Evolutionary conservation across 2,329 filamentous ascomycete genomes (phyloP).

Genomic region (Aspergillus jensenii): DNA sequence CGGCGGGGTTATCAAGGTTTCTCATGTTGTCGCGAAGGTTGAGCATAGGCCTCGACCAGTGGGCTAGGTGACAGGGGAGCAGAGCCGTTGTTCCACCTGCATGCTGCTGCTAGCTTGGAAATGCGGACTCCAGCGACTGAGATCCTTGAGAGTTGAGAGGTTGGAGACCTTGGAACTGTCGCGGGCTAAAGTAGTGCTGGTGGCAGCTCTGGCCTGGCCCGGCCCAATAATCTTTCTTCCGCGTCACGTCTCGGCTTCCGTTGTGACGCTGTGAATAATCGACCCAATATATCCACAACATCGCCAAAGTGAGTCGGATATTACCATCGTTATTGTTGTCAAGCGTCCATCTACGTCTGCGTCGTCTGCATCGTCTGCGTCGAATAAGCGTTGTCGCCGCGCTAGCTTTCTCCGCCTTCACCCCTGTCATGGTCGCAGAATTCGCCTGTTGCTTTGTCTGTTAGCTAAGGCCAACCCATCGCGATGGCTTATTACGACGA

Average conservation of each 20-base stretch:
- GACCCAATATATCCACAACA: neutral
- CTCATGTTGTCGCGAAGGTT: slow-evolving; percentile 12
- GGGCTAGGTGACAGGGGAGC: slow-evolving; percentile 10
- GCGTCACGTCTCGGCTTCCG: neutral
- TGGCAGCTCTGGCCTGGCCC: slow-evolving; percentile 1
- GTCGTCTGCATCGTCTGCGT: too few species aligned
- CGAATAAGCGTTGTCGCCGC: neutral
- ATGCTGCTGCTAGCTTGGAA: neutral
- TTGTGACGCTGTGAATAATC: neutral
- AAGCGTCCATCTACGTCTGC: neutral
- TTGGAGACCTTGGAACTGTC: slow-evolving; percentile 1
- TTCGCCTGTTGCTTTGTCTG: slow-evolving; percentile 14
- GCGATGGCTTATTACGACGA: slow-evolving; percentile 44
- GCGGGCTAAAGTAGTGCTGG: neutral
- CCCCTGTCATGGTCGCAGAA: slow-evolving; percentile 21
- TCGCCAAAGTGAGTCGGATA: too few species aligned
- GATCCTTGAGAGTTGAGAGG: neutral
- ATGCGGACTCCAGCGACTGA: slow-evolving; percentile 1
- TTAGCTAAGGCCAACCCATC: slow-evolving; percentile 1
- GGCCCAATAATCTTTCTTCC: slow-evolving; percentile 11
- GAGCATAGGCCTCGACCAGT: slow-evolving; percentile 21
- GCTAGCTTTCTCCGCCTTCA: neutral
- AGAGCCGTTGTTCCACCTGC: slow-evolving; percentile 12
- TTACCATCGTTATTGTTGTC: neutral
- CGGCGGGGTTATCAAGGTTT: slow-evolving; percentile 18